Base-by-base conservation (phyloP, 257 asterid genomes). In the Eucommia ulmoides region DNA sequence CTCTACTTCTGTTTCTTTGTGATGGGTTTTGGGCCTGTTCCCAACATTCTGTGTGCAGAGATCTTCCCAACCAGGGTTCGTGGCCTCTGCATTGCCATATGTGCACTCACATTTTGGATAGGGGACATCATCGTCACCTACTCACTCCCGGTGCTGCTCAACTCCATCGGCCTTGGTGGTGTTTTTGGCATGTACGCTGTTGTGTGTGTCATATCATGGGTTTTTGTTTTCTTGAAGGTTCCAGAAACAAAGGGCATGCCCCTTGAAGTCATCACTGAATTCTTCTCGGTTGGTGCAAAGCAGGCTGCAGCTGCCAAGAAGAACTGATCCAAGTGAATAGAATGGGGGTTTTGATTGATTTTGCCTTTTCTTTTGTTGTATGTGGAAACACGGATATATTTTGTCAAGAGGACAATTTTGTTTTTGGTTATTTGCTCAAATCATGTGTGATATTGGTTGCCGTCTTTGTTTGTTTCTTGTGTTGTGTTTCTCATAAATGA, bases 201-300 rank as follows among this genome's bases (percentile, higher is more conserved):
- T 19, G 67, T 66, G 35, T 67, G 85, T 35, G 50, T 68, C 22
- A 26, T 76, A n/a, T 66, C 88, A 7, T 79, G 78, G 81, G 41
- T 55, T 19, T 82, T 82, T 29, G 83, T 72, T 10, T 77, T 61
- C 74, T 54, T 69, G 33, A 82, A 79, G 65, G 88, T 82, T 45
- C 88, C 88, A 1, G 93, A 82, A 69, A 82, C 93, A 2, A 82
- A 79, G 68, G 84, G 93, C 33, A 82, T 82, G 88, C 93, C 93
- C 5, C 81, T 82, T 58, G 93, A 82, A 63, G 93, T 82, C 49
- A 82, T 82, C 6, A 69, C 70, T 0, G 77, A 82, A 60, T 78
- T 82, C 65, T 82, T 82, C 54, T 55, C 88, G 6, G 62, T 79
- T 35, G 88, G 93, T 21, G 78, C 93, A 12, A 78, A 61, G 68